Percentiles rank a stretch among this genome's conserved stretches.
Evolutionary conservation across 164 flowering plant species (phyloP).

Genomic region (Nymphaea colorata): DNA sequence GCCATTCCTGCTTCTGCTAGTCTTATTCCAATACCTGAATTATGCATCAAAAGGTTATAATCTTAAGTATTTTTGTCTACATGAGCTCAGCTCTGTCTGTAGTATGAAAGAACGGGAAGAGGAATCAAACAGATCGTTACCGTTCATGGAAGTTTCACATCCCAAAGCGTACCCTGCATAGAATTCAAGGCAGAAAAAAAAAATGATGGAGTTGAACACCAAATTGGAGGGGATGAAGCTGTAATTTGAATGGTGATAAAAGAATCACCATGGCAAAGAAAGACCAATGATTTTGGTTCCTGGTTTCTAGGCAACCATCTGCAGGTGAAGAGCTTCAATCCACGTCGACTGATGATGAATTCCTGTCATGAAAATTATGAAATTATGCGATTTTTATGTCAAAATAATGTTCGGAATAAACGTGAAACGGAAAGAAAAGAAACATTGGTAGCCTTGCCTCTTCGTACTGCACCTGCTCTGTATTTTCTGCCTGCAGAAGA

Average conservation of each 20-base stretch:
- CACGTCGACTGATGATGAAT: conserved; percentile 30
- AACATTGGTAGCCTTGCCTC: conserved; percentile 16
- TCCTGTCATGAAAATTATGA: conserved; percentile 19
- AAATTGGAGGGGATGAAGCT: not conserved
- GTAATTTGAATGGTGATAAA: not conserved
- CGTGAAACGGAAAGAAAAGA: not conserved
- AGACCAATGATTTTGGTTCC: conserved; percentile 59
- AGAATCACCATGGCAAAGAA: conserved; percentile 42
- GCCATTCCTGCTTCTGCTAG: conserved; percentile 71
- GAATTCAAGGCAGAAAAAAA: not conserved
- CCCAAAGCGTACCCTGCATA: conserved; percentile 75
- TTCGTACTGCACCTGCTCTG: conserved; percentile 15
- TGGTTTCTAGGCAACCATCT: conserved; percentile 40
- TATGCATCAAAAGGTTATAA: not conserved
- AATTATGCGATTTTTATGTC: not conserved
- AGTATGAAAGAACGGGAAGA: not conserved
- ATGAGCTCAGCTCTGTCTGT: not conserved
- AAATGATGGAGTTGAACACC: not conserved
- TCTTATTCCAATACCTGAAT: conserved; percentile 48
- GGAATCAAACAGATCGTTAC: conserved; percentile 11
- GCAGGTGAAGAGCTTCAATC: conserved; percentile 50
- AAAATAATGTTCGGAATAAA: not conserved
- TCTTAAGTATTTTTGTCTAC: too few relatives aligned
- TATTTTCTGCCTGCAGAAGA: conserved; percentile 5
- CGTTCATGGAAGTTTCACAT: conserved; percentile 68